Percentiles rank a stretch among this genome's conserved stretches.
Conservation (phyloP, 306 rosid species). For the Vigna trinervia region DNA sequence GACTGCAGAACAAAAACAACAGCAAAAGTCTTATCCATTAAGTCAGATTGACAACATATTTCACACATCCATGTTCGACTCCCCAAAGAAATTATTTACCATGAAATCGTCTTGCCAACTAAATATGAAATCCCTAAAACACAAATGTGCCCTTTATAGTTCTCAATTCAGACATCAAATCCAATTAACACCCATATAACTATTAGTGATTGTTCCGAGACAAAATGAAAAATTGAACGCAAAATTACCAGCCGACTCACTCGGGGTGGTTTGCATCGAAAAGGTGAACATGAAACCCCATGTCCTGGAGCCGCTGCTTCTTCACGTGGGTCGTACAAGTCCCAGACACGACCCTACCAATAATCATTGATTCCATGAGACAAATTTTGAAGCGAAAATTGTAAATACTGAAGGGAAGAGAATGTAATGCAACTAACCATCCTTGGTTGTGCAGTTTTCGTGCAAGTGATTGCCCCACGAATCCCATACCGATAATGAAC, state of each 20-base stretch:
- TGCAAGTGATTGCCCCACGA: slow-evolving; percentile 70
- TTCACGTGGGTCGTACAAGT: slow-evolving; percentile 67
- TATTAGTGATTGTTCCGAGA: neutral
- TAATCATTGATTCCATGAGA: neutral
- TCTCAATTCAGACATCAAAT: neutral
- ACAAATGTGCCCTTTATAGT: neutral
- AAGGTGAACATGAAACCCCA: slow-evolving; percentile 68
- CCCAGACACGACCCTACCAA: slow-evolving; percentile 67
- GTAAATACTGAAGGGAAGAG: neutral
- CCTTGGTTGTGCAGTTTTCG: slow-evolving; percentile 68
- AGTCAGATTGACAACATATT: neutral
- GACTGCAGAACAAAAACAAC: slow-evolving; percentile 50
- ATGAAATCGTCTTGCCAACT: neutral
- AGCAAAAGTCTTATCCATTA: neutral
- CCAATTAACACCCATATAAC: slow-evolving; percentile 10
- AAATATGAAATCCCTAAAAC: neutral
- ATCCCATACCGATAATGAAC: slow-evolving; percentile 80
- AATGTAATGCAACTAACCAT: slow-evolving; percentile 55
- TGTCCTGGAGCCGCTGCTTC: slow-evolving; percentile 71
- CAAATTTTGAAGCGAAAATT: slow-evolving; percentile 29
- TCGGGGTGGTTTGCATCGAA: slow-evolving; percentile 79
- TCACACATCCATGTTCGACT: neutral
- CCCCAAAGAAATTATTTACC: neutral
- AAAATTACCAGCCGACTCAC: slow-evolving; percentile 49
- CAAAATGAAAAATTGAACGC: neutral